phyloP scores from a whole-genome alignment of 2,329 filamentous ascomycete species.

The Exophiala xenobiotica region DNA sequence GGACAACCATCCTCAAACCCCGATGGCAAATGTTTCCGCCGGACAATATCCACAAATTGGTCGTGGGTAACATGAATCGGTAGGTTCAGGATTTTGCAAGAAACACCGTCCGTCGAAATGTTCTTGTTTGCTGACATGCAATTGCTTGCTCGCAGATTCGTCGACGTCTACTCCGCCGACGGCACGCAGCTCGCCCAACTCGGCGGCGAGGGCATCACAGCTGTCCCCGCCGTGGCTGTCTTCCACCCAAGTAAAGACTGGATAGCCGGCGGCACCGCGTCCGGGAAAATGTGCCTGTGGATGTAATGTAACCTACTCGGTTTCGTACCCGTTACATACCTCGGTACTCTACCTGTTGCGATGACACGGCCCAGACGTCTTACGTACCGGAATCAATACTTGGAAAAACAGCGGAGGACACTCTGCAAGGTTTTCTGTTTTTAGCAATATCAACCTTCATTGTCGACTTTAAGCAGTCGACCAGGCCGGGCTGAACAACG shows the following conservation, averaged over 20 bases:
- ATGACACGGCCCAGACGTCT: no score
- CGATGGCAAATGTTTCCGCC: slow-evolving; percentile 84
- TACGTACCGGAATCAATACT: no score
- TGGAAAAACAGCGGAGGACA: no score
- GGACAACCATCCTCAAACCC: slow-evolving; percentile 61
- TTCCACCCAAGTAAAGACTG: slow-evolving; percentile 87
- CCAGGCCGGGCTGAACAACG: no score
- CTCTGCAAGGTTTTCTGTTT: no score
- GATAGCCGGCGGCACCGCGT: slow-evolving; percentile 88
- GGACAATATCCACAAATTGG: slow-evolving; percentile 81
- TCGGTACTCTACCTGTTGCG: no score
- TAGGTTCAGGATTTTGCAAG: no score
- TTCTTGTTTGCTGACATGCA: no score
- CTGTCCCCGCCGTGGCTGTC: slow-evolving; percentile 87
- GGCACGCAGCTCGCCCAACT: slow-evolving; percentile 89
- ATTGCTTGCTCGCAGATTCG: slow-evolving; percentile 58
- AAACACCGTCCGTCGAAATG: no score
- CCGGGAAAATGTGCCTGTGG: slow-evolving; percentile 91
- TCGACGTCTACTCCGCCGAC: slow-evolving; percentile 80
- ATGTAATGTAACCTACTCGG: slow-evolving; percentile 51
- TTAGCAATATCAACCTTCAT: no score
- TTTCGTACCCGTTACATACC: no score
- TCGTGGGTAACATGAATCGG: slow-evolving; percentile 95
- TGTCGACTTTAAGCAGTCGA: no score
- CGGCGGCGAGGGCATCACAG: slow-evolving; percentile 85